phyloP scores from a whole-genome alignment of 495 filamentous ascomycete species.

The Letharia columbiana region DNA sequence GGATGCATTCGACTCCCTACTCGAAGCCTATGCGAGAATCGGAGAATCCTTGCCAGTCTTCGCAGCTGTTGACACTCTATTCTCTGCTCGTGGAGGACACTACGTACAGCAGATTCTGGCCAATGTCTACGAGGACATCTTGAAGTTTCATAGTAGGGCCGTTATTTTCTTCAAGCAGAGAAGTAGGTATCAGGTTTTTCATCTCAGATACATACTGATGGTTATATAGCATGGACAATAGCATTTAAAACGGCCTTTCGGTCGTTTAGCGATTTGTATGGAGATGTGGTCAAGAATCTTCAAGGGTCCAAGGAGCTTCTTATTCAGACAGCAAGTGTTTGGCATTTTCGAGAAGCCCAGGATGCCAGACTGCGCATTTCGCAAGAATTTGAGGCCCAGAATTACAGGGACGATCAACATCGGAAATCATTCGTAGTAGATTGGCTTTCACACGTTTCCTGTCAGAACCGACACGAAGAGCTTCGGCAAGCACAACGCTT shows the following conservation, averaged over 20 bases:
- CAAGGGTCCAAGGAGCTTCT: conserved; percentile 33
- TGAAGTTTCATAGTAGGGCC: conserved; percentile 28
- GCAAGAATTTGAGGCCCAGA: conserved; percentile 18
- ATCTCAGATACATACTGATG: not conserved
- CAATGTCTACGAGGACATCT: conserved; percentile 27
- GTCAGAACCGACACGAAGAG: conserved; percentile 28
- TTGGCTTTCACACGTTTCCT: conserved; percentile 31
- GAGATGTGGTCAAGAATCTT: conserved; percentile 26
- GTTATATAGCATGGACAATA: conserved; percentile 22
- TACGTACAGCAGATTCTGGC: conserved; percentile 26
- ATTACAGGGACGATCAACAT: conserved; percentile 19
- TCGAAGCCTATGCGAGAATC: conserved; percentile 29
- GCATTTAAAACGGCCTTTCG: conserved; percentile 15
- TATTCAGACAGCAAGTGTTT: conserved; percentile 28
- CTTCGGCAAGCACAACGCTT: conserved; percentile 25
- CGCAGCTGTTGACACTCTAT: conserved; percentile 1
- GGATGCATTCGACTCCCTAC: conserved; percentile 28
- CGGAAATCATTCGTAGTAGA: conserved; percentile 24
- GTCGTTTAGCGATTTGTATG: conserved; percentile 11
- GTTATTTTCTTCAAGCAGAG: conserved; percentile 26
- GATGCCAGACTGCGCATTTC: conserved; percentile 11
- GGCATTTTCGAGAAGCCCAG: conserved; percentile 26
- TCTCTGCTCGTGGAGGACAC: conserved; percentile 5
- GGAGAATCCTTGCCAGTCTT: conserved; percentile 29
- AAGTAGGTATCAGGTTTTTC: conserved; percentile 15